phyloP scores from a whole-genome alignment of 768 basidiomycete genomes.

The Trametes villosa region DNA sequence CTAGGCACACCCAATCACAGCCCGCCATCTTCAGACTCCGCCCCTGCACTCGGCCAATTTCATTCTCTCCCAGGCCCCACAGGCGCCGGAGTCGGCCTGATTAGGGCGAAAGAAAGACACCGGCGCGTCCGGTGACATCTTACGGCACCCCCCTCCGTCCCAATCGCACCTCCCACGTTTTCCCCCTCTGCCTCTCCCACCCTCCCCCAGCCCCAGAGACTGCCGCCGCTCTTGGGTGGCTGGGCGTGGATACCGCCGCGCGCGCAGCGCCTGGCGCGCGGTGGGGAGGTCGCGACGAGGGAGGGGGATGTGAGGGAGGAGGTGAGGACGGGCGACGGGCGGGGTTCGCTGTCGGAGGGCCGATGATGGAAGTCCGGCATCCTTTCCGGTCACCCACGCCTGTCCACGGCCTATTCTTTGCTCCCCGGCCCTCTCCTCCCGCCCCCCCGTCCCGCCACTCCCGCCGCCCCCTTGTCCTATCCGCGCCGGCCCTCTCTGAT shows the following conservation, averaged over 20 bases:
- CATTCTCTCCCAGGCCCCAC: not conserved
- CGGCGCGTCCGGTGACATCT: conserved; percentile 17
- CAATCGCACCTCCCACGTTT: conserved; percentile 5
- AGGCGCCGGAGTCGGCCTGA: conserved; percentile 19
- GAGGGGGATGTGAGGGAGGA: not conserved
- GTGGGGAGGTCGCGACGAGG: not conserved
- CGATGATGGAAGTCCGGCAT: conserved; percentile 2
- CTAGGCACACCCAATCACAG: not conserved
- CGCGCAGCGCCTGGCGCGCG: too few species aligned
- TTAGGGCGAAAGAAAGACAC: conserved; percentile 17
- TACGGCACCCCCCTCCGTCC: conserved; percentile 7
- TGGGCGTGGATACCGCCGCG: too few species aligned
- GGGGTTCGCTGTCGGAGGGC: not conserved
- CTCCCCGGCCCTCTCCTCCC: conserved; percentile 15
- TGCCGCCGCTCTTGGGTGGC: not conserved
- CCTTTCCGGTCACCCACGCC: conserved; percentile 11
- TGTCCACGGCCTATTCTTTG: conserved; percentile 23
- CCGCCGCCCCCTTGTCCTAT: not conserved
- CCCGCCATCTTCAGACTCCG: not conserved
- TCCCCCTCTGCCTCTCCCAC: not conserved
- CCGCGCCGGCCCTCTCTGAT: too few species aligned
- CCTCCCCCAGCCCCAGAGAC: not conserved
- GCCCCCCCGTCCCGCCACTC: not conserved
- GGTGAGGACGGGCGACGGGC: not conserved
- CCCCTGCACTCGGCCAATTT: conserved; percentile 9